These are phyloP conservation scores for Asterionellopsis glacialis DNA, from an alignment of 108 stramenopile species.

Conservation along the genomic window DNA sequence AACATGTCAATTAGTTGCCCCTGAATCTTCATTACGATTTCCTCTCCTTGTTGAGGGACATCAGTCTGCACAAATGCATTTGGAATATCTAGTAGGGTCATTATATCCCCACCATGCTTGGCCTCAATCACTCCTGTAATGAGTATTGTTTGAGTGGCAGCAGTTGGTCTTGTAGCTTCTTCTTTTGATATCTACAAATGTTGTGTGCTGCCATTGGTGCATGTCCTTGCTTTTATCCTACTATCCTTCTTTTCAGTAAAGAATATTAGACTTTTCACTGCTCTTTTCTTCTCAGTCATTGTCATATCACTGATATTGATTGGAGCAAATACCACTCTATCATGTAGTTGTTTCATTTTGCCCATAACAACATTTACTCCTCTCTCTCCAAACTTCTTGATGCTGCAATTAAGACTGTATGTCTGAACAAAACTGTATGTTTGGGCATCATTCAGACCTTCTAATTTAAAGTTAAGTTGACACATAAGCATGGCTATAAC, in stretches of 20 bases:
- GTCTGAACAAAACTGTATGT: too few relatives aligned
- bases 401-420: slow-evolving; percentile 2
- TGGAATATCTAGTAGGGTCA: slow-evolving; percentile 22
- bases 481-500: not conserved
- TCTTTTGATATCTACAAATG: too few relatives aligned
- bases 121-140: slow-evolving; percentile 17
- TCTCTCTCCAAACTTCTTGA: slow-evolving; percentile 28
- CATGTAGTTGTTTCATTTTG: slow-evolving; percentile 33
- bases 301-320: slow-evolving; percentile 10
- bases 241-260: slow-evolving; percentile 19
- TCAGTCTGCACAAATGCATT: slow-evolving; percentile 35
- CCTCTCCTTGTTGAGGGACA: not conserved
- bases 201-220: too few relatives aligned
- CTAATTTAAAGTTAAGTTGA: too few relatives aligned
- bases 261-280: slow-evolving; percentile 22
- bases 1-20: slow-evolving; percentile 3
- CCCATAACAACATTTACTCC: slow-evolving; percentile 13
- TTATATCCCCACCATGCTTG: slow-evolving; percentile 29
- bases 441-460: too few relatives aligned
- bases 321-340: slow-evolving; percentile 21
- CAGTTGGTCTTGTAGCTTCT: slow-evolving; percentile 21
- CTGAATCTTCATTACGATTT: slow-evolving; percentile 3
- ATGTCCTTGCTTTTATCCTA: slow-evolving; percentile 8
- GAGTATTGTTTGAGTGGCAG: slow-evolving; percentile 9
- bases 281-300: slow-evolving; percentile 3